Percentiles rank a stretch among this genome's conserved stretches.
These are phyloP conservation scores for Dioszegia crocea DNA, from an alignment of 768 basidiomycete genomes.

Conservation along the genomic window DNA sequence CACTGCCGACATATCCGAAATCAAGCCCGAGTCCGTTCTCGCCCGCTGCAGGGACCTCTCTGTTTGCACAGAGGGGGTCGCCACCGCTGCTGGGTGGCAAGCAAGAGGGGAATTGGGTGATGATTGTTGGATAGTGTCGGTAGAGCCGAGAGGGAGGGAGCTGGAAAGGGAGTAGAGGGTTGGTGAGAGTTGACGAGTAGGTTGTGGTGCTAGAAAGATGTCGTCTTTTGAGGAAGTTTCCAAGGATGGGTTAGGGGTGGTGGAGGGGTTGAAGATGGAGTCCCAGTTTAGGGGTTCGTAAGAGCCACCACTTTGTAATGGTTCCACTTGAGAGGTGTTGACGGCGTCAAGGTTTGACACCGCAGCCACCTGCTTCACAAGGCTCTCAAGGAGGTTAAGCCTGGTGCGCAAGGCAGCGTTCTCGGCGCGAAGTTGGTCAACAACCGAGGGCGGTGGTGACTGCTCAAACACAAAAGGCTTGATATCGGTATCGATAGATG, in stretches of 20 bases:
- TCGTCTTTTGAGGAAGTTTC: not conserved
- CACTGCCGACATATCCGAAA: slow-evolving; percentile 5
- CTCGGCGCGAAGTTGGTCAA: slow-evolving; percentile 14
- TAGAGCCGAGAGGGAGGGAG: not conserved
- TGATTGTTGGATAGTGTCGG: slow-evolving; percentile 8
- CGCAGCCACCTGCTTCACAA: slow-evolving; percentile 37
- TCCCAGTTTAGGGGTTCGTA: slow-evolving; percentile 8
- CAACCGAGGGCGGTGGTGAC: not conserved
- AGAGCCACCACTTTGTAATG: not conserved
- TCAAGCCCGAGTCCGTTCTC: slow-evolving; percentile 19
- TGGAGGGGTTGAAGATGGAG: not conserved
- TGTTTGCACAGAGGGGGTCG: slow-evolving; percentile 25
- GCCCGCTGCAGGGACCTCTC: slow-evolving; percentile 46
- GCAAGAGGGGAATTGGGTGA: slow-evolving; percentile 15
- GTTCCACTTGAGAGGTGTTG: not conserved
- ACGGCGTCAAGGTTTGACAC: slow-evolving; percentile 26
- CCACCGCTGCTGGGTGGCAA: slow-evolving; percentile 49
- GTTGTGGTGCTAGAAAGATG: not conserved
- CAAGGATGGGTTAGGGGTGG: not conserved
- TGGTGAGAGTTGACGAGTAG: not conserved
- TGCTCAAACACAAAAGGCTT: slow-evolving; percentile 18
- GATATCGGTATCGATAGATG: slow-evolving; percentile 17
- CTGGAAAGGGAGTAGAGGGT: not conserved
- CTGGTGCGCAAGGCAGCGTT: slow-evolving; percentile 34
- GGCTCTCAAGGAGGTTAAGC: slow-evolving; percentile 29